These are phyloP conservation scores for Clitopilus passeckerianus DNA, from an alignment of 768 basidiomycete species.

Conservation along the genomic window DNA sequence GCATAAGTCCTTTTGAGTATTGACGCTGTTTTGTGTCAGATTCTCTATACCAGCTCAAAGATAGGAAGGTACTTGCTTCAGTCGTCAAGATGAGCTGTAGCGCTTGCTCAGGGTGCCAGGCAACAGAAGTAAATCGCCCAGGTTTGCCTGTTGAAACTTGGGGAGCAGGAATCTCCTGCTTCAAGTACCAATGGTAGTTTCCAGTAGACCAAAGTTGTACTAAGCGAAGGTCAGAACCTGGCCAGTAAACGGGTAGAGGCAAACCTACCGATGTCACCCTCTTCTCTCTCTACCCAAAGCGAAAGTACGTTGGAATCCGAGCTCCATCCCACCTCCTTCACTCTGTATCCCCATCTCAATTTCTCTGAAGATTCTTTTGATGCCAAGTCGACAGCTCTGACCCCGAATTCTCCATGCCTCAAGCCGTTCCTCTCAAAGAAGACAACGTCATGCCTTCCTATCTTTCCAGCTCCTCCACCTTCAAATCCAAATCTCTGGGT, in stretches of 20 bases:
- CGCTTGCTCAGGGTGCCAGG: conserved; percentile 86
- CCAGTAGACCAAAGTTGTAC: conserved; percentile 94
- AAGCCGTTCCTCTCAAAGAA: conserved; percentile 97
- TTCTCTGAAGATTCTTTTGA: conserved; percentile 30
- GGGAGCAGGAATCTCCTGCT: conserved; percentile 74
- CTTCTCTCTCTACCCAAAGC: conserved; percentile 73
- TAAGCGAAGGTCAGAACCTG: conserved; percentile 18
- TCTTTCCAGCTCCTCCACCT: conserved; percentile 61
- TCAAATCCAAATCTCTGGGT: conserved; percentile 81
- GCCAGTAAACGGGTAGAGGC: background rate
- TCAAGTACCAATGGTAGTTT: conserved; percentile 98
- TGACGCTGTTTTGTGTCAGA: conserved; percentile 28
- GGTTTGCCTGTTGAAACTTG: conserved; percentile 17
- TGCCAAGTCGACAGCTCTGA: conserved; percentile 34
- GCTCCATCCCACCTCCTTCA: conserved; percentile 82
- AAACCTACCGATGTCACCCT: conserved; percentile 65
- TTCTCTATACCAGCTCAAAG: background rate
- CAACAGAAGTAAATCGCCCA: conserved; percentile 63
- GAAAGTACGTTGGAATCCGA: conserved; percentile 82
- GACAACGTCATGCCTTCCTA: conserved; percentile 76
- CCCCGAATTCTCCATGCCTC: conserved; percentile 81
- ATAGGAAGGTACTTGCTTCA: conserved; percentile 38
- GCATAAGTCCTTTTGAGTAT: conserved; percentile 58
- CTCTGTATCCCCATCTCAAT: conserved; percentile 59
- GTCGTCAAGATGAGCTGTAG: conserved; percentile 65